Evolutionary conservation across 768 basidiomycete species (phyloP).

Genomic region (Lactarius evosmus): DNA sequence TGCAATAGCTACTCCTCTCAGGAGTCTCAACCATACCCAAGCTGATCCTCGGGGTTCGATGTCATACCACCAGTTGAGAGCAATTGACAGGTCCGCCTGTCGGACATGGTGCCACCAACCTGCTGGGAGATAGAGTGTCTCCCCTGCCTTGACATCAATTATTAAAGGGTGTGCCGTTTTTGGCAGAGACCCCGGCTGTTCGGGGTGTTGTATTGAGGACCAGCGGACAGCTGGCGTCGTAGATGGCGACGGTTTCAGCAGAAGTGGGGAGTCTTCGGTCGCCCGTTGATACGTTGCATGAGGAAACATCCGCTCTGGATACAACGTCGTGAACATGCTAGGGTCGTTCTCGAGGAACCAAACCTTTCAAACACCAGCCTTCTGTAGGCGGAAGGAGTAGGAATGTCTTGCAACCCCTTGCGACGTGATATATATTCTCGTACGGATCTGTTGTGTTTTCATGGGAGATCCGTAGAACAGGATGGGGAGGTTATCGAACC

Average conservation of each 20-base stretch:
- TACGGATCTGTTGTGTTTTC: conserved; percentile 61
- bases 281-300: conserved; percentile 54
- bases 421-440: conserved; percentile 89
- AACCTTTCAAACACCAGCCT: conserved; percentile 78
- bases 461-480: neutral
- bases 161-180: conserved; percentile 59
- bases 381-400: conserved; percentile 87
- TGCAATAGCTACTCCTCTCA: conserved; percentile 38
- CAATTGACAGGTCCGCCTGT: conserved; percentile 64
- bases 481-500: conserved; percentile 44
- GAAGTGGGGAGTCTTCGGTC: conserved; percentile 37
- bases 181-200: conserved; percentile 45
- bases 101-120: conserved; percentile 94
- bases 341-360: conserved; percentile 23
- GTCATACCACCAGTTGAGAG: conserved; percentile 90
- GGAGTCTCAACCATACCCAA: conserved; percentile 65
- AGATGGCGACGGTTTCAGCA: conserved; percentile 49
- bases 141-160: conserved; percentile 65
- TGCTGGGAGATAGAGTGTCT: conserved; percentile 85
- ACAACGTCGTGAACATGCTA: neutral
- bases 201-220: conserved; percentile 71
- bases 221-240: conserved; percentile 61
- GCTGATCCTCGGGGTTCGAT: conserved; percentile 66
- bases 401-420: conserved; percentile 83
- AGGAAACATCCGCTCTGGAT: conserved; percentile 56